A percentile compares a stretch with the other conserved stretches of the same genome.
These are phyloP conservation scores for Cyphellophora europaea DNA, from an alignment of 2,329 filamentous ascomycete genomes.

Conservation along the genomic window DNA sequence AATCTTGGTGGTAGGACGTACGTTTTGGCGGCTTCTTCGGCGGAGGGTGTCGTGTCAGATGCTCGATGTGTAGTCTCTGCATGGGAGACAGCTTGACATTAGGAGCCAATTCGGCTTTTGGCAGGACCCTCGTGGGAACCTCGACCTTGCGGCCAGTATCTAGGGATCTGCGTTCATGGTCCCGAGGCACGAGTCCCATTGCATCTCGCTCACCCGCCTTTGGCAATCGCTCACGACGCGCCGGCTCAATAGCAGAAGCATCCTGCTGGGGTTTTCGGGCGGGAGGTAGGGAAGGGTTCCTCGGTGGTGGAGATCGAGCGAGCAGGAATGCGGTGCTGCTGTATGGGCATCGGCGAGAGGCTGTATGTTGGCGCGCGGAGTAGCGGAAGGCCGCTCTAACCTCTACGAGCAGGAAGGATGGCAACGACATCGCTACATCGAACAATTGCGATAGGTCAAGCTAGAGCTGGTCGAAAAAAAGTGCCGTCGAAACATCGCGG, in stretches of 20 bases:
- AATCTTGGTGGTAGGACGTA: background rate
- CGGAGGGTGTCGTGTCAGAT: constrained; percentile 15
- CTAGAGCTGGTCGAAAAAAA: too few species aligned
- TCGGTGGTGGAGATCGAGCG: background rate
- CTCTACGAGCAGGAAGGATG: constrained; percentile 11
- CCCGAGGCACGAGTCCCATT: constrained; percentile 10
- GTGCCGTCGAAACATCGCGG: too few species aligned
- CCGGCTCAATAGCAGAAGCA: background rate
- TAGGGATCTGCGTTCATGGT: constrained; percentile 9
- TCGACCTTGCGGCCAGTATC: constrained; percentile 12
- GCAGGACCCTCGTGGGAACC: constrained; percentile 17
- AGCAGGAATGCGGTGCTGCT: background rate
- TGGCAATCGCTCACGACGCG: background rate
- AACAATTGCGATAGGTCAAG: too few species aligned
- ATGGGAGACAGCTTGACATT: constrained; percentile 16
- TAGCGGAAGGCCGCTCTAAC: constrained; percentile 13
- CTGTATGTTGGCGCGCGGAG: constrained; percentile 12
- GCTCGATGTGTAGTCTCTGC: constrained; percentile 19
- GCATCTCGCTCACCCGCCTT: background rate
- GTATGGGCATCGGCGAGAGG: constrained; percentile 1
- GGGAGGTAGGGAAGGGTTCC: background rate
- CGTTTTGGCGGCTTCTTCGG: constrained; percentile 1
- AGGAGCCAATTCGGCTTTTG: constrained; percentile 16
- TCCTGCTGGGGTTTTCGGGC: too few species aligned
- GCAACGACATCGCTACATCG: constrained; percentile 5